A percentile compares a stretch with the other conserved stretches of the same genome.
Conservation (phyloP, 2,329 filamentous ascomycete genomes). For the Hypomyces perniciosus region DNA sequence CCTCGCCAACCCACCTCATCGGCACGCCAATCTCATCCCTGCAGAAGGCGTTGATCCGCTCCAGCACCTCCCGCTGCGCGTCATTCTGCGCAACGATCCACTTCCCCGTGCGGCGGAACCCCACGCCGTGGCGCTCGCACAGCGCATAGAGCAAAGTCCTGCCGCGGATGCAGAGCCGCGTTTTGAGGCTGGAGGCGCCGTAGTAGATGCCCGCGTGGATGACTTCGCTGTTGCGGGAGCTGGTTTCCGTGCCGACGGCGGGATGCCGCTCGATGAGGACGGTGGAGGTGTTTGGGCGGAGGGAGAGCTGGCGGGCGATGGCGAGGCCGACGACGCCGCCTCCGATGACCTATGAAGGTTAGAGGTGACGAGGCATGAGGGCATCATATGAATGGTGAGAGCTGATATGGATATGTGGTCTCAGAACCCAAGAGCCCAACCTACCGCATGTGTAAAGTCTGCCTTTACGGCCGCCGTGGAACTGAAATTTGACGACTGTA, state of each 20-base stretch:
- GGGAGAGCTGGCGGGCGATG: slow-evolving; percentile 66
- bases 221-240: slow-evolving; percentile 87
- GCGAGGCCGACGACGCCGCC: slow-evolving; percentile 71
- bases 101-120: slow-evolving; percentile 73
- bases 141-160: slow-evolving; percentile 72
- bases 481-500: slow-evolving; percentile 29
- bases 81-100: slow-evolving; percentile 89
- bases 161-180: slow-evolving; percentile 72
- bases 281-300: slow-evolving; percentile 55
- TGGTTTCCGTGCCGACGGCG: slow-evolving; percentile 76
- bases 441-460: slow-evolving; percentile 43
- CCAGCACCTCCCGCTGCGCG: slow-evolving; percentile 58
- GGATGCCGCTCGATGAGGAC: slow-evolving; percentile 76
- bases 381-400: neutral
- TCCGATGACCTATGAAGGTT: slow-evolving; percentile 44
- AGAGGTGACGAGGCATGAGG: neutral
- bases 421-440: slow-evolving; percentile 12
- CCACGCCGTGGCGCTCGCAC: slow-evolving; percentile 61
- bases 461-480: slow-evolving; percentile 26
- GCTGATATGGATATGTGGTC: too few relatives aligned
- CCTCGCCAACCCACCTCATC: slow-evolving; percentile 59
- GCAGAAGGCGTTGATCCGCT: slow-evolving; percentile 45
- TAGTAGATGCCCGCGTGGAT: slow-evolving; percentile 97
- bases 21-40: slow-evolving; percentile 49
- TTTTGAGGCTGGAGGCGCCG: slow-evolving; percentile 69